A percentile compares a stretch with the other conserved stretches of the same genome.
These are phyloP conservation scores for Calocybe cyanea DNA, from an alignment of 768 basidiomycete genomes.

Conservation along the genomic window DNA sequence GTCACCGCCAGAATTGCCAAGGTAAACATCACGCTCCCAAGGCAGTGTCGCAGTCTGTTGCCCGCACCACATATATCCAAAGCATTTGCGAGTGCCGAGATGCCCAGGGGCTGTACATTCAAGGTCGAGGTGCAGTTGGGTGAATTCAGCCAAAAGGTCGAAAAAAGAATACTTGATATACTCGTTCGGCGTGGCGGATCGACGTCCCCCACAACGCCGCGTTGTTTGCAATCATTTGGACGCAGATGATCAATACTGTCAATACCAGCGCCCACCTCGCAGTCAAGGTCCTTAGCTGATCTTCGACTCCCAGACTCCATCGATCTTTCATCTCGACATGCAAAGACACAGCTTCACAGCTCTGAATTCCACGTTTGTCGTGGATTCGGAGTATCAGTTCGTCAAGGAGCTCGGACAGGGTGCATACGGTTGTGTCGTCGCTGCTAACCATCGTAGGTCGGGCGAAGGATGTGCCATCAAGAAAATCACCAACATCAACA, in stretches of 20 bases:
- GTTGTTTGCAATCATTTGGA: constrained; percentile 17
- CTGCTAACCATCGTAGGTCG: constrained; percentile 77
- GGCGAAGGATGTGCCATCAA: constrained; percentile 94
- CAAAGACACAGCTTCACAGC: constrained; percentile 77
- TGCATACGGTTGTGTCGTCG: constrained; percentile 89
- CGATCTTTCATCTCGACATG: constrained; percentile 32
- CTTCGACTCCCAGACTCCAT: constrained; percentile 5
- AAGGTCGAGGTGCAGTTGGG: too few species aligned
- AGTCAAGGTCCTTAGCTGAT: constrained; percentile 5
- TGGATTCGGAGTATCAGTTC: constrained; percentile 87
- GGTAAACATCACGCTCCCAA: background rate
- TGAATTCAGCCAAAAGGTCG: too few species aligned
- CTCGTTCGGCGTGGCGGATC: too few species aligned
- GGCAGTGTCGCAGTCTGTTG: constrained; percentile 6
- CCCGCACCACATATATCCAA: background rate
- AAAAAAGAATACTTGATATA: too few species aligned
- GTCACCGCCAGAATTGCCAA: background rate
- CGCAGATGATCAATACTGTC: constrained; percentile 14
- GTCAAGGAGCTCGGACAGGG: constrained; percentile 98
- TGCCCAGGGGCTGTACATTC: too few species aligned
- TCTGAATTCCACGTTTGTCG: constrained; percentile 82
- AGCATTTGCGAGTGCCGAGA: background rate
- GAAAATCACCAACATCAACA: constrained; percentile 94
- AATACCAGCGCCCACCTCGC: background rate
- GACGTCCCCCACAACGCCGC: too few species aligned